Conservation (phyloP, 192 early-diverging fungal species). For the Coemansia pectinata region DNA sequence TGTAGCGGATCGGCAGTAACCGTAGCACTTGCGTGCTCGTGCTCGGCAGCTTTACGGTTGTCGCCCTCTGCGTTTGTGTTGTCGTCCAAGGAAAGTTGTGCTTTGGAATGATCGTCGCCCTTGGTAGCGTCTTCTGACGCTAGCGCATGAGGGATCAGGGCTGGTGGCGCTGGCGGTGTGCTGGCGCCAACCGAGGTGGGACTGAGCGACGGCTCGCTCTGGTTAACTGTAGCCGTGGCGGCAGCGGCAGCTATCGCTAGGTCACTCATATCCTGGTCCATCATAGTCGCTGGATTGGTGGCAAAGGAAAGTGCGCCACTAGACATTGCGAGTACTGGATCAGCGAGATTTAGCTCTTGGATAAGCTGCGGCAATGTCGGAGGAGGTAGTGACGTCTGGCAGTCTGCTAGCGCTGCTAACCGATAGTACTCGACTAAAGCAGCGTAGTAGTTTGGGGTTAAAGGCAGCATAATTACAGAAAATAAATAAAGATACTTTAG, state of each 20-base stretch:
- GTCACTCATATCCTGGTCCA: conserved; percentile 5
- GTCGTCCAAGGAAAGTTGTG: not conserved
- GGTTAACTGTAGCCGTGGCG: conserved; percentile 1
- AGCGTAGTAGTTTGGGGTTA: not conserved
- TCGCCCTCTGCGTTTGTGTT: not conserved
- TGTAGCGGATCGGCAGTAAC: not conserved
- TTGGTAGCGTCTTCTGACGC: not conserved
- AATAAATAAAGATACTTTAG: conserved; percentile 1
- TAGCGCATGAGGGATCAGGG: not conserved
- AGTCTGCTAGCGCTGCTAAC: not conserved
- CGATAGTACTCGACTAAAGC: not conserved
- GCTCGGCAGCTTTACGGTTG: not conserved
- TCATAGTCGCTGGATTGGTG: not conserved
- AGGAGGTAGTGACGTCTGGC: not conserved
- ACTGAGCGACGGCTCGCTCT: not conserved
- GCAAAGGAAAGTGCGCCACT: conserved; percentile 19
- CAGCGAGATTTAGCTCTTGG: not conserved
- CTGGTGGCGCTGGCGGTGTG: not conserved
- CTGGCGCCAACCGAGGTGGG: not conserved
- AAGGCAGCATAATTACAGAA: not conserved
- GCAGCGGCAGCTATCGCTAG: conserved; percentile 10
- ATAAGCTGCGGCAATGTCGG: conserved; percentile 8
- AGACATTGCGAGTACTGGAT: conserved; percentile 9
- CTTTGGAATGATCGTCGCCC: not conserved
- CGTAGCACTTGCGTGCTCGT: not conserved